Conservation (phyloP, 805 yeast species). For the Suhomyces canberraensis region DNA sequence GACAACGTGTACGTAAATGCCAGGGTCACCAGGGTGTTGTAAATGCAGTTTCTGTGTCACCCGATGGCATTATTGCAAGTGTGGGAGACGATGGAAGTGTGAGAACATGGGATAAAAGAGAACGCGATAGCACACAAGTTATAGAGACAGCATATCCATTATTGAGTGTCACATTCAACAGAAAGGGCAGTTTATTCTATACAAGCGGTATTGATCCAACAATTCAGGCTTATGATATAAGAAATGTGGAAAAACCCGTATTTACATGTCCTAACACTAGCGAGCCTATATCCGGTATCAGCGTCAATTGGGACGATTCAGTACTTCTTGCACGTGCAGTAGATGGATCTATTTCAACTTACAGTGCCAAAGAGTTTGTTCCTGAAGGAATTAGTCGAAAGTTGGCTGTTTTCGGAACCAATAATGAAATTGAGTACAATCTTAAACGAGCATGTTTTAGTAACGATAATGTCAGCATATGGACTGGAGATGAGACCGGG, state of each 20-base stretch:
- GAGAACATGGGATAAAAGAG: slow-evolving; percentile 62
- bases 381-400: slow-evolving; percentile 42
- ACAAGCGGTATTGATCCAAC: slow-evolving; percentile 69
- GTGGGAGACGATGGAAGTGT: slow-evolving; percentile 67
- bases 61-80: slow-evolving; percentile 36
- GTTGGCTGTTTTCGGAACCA: slow-evolving; percentile 55
- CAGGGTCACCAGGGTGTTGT: slow-evolving; percentile 51
- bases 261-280: slow-evolving; percentile 44
- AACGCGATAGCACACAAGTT: slow-evolving; percentile 39
- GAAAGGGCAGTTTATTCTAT: slow-evolving; percentile 43
- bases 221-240: slow-evolving; percentile 56
- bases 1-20: slow-evolving; percentile 51
- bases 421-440: slow-evolving; percentile 49
- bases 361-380: slow-evolving; percentile 49
- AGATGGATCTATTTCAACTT: slow-evolving; percentile 55
- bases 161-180: slow-evolving; percentile 40
- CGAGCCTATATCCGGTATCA: slow-evolving; percentile 51
- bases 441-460: slow-evolving; percentile 50
- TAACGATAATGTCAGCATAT: slow-evolving; percentile 34
- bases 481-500: slow-evolving; percentile 64
- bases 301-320: slow-evolving; percentile 46
- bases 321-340: slow-evolving; percentile 49
- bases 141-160: slow-evolving; percentile 57
- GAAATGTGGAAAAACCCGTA: slow-evolving; percentile 38
- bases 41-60: slow-evolving; percentile 45